phyloP scores from a whole-genome alignment of 2,329 filamentous ascomycete genomes.

The Penicillium sp. region DNA sequence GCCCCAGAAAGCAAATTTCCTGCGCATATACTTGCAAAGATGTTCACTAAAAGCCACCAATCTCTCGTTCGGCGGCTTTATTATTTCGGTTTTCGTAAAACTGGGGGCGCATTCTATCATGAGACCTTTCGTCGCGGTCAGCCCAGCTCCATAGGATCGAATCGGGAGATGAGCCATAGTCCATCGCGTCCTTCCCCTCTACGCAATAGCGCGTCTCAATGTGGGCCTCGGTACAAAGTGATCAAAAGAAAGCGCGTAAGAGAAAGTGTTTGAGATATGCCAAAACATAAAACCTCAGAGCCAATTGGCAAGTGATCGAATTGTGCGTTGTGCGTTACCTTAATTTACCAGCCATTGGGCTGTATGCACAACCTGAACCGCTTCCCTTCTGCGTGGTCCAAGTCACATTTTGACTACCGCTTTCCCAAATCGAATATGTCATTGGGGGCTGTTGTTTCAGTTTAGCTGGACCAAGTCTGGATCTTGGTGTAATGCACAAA shows the following conservation, averaged over 20 bases:
- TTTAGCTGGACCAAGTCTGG: too few relatives aligned
- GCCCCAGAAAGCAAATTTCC: neutral
- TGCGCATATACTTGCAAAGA: slow-evolving; percentile 8
- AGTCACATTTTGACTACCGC: too few relatives aligned
- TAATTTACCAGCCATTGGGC: too few relatives aligned
- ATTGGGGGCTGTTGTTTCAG: too few relatives aligned
- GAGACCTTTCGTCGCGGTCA: neutral
- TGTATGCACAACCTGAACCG: too few relatives aligned
- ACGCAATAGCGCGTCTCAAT: neutral
- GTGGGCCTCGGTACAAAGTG: neutral
- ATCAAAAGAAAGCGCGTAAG: neutral
- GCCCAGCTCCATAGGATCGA: neutral
- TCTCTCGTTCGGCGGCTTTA: too few relatives aligned
- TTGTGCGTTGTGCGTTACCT: too few relatives aligned
- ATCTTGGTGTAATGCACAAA: too few relatives aligned
- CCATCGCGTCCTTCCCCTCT: neutral
- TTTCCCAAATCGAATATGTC: too few relatives aligned
- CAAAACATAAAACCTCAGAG: neutral
- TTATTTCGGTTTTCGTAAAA: too few relatives aligned
- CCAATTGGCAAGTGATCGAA: too few relatives aligned
- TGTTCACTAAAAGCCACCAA: neutral
- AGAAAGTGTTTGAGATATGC: neutral
- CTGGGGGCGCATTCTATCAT: neutral
- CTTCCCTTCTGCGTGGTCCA: too few relatives aligned
- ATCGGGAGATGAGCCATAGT: neutral